Percentiles rank a stretch among this genome's conserved stretches.
These are phyloP conservation scores for Leccinum pallidistipes DNA, from an alignment of 1,284 basidiomycete genomes.

Conservation along the genomic window DNA sequence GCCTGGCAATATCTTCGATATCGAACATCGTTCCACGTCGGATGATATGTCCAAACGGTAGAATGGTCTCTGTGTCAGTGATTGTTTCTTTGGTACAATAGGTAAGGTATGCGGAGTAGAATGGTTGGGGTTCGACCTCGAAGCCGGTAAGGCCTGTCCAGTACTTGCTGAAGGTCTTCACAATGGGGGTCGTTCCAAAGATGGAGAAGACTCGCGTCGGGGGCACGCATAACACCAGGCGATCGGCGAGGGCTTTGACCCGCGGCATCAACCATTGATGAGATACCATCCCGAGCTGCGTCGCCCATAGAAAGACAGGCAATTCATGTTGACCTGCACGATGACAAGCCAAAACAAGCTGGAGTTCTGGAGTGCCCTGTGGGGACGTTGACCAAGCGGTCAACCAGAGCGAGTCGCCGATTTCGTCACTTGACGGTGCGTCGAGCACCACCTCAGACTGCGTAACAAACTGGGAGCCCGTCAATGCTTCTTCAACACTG, in stretches of 20 bases:
- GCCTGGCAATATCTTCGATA: slow-evolving; percentile 43
- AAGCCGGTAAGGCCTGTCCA: slow-evolving; percentile 60
- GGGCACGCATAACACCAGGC: slow-evolving; percentile 39
- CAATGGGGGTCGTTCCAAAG: slow-evolving; percentile 55
- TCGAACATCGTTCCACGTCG: slow-evolving; percentile 49
- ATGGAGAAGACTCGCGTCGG: slow-evolving; percentile 63
- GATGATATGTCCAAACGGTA: slow-evolving; percentile 33
- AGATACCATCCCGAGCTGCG: slow-evolving; percentile 30
- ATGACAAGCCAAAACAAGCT: slow-evolving; percentile 50
- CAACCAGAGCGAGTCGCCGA: slow-evolving; percentile 45
- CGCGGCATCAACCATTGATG: slow-evolving; percentile 39
- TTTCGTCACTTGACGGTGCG: slow-evolving; percentile 10
- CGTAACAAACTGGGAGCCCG: slow-evolving; percentile 39
- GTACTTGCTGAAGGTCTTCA: slow-evolving; percentile 45
- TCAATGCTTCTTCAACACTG: slow-evolving; percentile 39
- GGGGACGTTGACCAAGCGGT: slow-evolving; percentile 46
- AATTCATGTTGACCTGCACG: slow-evolving; percentile 45
- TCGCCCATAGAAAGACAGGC: slow-evolving; percentile 55
- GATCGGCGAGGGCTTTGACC: slow-evolving; percentile 37
- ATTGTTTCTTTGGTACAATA: slow-evolving; percentile 52
- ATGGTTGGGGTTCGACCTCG: slow-evolving; percentile 42
- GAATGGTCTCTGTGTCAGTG: slow-evolving; percentile 29
- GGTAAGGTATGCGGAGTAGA: slow-evolving; percentile 63
- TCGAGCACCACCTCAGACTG: slow-evolving; percentile 34
- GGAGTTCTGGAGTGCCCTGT: slow-evolving; percentile 36